Conservation (phyloP, 2,329 filamentous ascomycete genomes). For the Colletotrichum paranaense region DNA sequence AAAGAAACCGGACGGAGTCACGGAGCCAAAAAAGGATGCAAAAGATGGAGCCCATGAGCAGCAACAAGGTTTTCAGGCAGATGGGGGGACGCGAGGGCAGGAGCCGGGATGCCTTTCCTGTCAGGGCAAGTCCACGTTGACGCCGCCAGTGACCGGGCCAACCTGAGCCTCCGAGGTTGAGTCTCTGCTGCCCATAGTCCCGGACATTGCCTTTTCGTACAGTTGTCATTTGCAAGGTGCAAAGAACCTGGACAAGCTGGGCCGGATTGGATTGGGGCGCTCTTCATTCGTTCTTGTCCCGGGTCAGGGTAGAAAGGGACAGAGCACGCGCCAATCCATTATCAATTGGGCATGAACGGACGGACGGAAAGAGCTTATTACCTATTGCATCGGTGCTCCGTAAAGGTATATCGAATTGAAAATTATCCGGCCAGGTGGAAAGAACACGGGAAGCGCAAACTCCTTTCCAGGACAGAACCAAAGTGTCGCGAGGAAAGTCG, state of each 20-base stretch:
- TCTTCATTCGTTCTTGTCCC: neutral
- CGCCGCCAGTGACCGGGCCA: neutral
- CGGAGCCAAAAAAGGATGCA: neutral
- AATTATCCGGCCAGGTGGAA: neutral
- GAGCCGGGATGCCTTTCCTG: conserved; percentile 19
- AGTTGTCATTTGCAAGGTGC: neutral
- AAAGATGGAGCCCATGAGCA: neutral
- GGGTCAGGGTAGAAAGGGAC: neutral
- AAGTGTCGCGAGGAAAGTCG: neutral
- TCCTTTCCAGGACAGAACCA: neutral
- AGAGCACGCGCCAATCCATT: neutral
- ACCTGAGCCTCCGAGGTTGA: neutral
- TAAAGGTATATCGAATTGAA: neutral
- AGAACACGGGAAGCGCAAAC: neutral
- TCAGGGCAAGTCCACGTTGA: conserved; percentile 12
- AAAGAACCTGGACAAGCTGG: neutral
- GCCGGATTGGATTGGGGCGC: neutral
- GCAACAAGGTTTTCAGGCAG: conserved; percentile 34
- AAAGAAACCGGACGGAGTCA: neutral
- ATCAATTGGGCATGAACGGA: neutral
- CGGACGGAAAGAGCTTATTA: neutral
- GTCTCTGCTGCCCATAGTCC: neutral
- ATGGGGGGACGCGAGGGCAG: conserved; percentile 10
- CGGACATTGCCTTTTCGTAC: neutral
- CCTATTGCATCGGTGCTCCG: neutral